phyloP scores from a whole-genome alignment of 1,284 basidiomycete genomes.

The Ganoderma lingzhi region DNA sequence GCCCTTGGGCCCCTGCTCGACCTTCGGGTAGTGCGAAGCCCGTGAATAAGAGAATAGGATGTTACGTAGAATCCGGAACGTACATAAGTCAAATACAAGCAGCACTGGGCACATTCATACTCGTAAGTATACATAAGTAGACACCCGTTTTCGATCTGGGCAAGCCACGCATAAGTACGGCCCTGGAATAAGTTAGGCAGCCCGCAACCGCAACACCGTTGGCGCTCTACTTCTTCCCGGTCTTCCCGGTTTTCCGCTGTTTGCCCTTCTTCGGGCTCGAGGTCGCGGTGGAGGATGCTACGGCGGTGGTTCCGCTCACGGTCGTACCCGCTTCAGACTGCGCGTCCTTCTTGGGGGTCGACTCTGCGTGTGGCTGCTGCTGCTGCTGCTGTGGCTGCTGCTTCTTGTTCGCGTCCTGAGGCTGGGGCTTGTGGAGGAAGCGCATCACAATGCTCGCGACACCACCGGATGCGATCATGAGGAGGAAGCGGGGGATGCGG shows the following conservation, averaged over 20 bases:
- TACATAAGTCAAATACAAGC: not conserved
- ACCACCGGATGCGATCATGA: conserved; percentile 64
- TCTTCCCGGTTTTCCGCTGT: conserved; percentile 37
- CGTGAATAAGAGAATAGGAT: conserved; percentile 2
- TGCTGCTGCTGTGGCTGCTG: conserved; percentile 13
- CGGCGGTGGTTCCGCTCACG: conserved; percentile 25
- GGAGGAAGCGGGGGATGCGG: conserved; percentile 64
- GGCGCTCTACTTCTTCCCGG: conserved; percentile 31
- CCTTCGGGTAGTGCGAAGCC: not conserved
- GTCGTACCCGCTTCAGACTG: conserved; percentile 17
- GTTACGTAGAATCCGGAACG: conserved; percentile 2
- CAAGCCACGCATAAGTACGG: not conserved
- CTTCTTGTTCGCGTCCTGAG: conserved; percentile 16
- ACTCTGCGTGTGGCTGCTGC: conserved; percentile 18
- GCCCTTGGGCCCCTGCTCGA: not conserved
- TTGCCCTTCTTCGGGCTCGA: conserved; percentile 36
- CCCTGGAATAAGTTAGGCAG: conserved; percentile 22
- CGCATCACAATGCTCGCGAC: conserved; percentile 66
- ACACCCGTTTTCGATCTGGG: not conserved
- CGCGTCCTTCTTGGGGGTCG: not conserved
- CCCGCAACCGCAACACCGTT: not conserved
- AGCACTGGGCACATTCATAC: not conserved
- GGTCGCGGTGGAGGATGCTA: conserved; percentile 22
- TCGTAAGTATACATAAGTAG: not conserved
- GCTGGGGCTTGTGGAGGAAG: conserved; percentile 52